These are phyloP conservation scores for Vachellia collinsii DNA, from an alignment of 306 rosid species.

Conservation along the genomic window DNA sequence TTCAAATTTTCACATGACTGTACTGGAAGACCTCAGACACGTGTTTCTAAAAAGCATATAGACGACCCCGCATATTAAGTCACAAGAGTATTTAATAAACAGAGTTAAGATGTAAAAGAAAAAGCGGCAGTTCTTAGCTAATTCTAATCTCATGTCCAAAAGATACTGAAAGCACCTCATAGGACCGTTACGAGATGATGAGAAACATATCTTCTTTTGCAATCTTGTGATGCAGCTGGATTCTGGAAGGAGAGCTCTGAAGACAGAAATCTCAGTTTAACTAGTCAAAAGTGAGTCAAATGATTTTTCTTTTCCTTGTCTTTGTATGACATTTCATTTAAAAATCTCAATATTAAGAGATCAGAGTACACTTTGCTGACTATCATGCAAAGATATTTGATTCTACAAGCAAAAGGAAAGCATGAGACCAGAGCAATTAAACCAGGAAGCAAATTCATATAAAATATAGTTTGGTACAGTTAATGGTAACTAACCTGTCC, in stretches of 20 bases:
- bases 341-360: conserved; percentile 39
- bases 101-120: background rate
- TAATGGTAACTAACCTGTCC: conserved; percentile 81
- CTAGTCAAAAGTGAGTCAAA: conserved; percentile 46
- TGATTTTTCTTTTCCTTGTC: conserved; percentile 36
- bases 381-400: conserved; percentile 39
- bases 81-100: conserved; percentile 30
- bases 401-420: conserved; percentile 40
- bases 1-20: background rate
- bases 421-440: conserved; percentile 29
- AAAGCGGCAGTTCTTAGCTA: conserved; percentile 31
- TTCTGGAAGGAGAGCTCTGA: conserved; percentile 55
- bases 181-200: conserved; percentile 50
- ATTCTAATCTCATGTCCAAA: conserved; percentile 49
- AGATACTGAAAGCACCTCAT: conserved; percentile 65
- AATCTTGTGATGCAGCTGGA: conserved; percentile 55
- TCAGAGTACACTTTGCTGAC: conserved; percentile 23
- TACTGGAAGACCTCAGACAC: background rate
- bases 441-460: conserved; percentile 22
- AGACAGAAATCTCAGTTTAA: conserved; percentile 56
- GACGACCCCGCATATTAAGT: conserved; percentile 17
- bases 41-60: conserved; percentile 16
- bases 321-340: conserved; percentile 35
- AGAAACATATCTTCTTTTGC: conserved; percentile 51
- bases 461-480: background rate